Percentiles rank a stretch among this genome's conserved stretches.
Evolutionary conservation across 2,329 filamentous ascomycete genomes (phyloP).

Genomic region (Ilyonectria sp.): DNA sequence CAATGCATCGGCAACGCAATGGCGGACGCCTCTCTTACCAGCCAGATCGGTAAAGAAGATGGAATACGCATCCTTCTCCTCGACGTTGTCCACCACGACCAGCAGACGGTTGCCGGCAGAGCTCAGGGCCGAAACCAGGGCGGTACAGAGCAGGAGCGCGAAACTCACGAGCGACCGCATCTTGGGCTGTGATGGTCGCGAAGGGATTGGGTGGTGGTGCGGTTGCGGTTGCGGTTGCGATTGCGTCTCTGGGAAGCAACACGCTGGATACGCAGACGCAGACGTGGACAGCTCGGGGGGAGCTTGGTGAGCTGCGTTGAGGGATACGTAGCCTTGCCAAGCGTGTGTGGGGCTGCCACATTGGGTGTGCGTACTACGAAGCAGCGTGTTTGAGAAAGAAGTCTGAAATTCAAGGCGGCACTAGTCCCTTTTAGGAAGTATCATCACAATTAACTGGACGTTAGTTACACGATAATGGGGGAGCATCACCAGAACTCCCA

Average conservation of each 20-base stretch:
- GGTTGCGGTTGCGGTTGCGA: constrained; percentile 29
- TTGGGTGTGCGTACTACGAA: constrained; percentile 1
- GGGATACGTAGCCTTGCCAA: constrained; percentile 57
- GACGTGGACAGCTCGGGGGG: constrained; percentile 45
- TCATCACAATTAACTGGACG: not conserved
- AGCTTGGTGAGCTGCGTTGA: constrained; percentile 51
- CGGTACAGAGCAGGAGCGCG: constrained; percentile 76
- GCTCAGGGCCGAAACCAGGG: constrained; percentile 82
- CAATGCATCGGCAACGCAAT: not conserved
- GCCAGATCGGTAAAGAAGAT: constrained; percentile 83
- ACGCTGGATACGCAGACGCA: constrained; percentile 26
- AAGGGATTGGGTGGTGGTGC: constrained; percentile 13
- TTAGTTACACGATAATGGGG: not conserved
- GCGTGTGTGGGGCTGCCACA: constrained; percentile 30
- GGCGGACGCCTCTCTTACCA: constrained; percentile 64
- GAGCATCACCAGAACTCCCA: not conserved
- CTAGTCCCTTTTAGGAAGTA: constrained; percentile 31
- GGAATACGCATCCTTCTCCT: constrained; percentile 86
- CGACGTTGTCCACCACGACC: constrained; percentile 86
- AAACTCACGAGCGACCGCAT: constrained; percentile 85
- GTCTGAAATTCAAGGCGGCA: not conserved
- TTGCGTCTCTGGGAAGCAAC: constrained; percentile 35
- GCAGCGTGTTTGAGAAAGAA: constrained; percentile 8
- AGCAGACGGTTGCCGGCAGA: constrained; percentile 84
- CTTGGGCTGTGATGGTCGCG: constrained; percentile 17